These are phyloP conservation scores for Copromyces sp. DNA, from an alignment of 495 filamentous ascomycete genomes.

Conservation along the genomic window DNA sequence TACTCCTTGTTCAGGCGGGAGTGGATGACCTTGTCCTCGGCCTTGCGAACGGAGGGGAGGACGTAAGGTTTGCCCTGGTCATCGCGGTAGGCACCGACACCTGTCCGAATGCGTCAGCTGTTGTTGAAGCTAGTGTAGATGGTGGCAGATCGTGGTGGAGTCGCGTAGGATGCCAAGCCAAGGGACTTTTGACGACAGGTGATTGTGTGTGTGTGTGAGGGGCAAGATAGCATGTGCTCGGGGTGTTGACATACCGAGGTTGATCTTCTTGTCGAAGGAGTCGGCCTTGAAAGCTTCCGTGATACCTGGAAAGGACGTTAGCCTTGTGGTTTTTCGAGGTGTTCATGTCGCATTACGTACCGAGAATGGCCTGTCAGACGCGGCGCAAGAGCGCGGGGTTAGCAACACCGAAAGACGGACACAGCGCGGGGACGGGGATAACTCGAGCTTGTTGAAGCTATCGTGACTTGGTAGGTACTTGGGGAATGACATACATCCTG, in stretches of 20 bases:
- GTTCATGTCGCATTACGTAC: conserved; percentile 31
- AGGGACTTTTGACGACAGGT: too few species aligned
- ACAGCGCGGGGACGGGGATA: neutral
- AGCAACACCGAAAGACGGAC: conserved; percentile 7
- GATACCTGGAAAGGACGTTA: conserved; percentile 50
- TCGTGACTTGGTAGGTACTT: neutral
- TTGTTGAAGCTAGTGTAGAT: neutral
- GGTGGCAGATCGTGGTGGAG: neutral
- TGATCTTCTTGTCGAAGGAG: conserved; percentile 85
- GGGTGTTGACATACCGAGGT: conserved; percentile 59
- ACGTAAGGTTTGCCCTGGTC: conserved; percentile 96
- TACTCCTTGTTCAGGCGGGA: conserved; percentile 89
- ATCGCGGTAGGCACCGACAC: conserved; percentile 79
- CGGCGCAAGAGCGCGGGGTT: conserved; percentile 6
- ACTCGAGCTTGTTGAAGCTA: neutral
- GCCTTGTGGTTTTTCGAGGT: neutral
- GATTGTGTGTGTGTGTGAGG: neutral
- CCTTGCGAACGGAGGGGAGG: conserved; percentile 80
- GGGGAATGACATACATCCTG: conserved; percentile 52
- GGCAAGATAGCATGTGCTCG: neutral
- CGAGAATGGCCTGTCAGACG: conserved; percentile 59
- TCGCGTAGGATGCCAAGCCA: neutral
- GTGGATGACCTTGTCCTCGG: conserved; percentile 77
- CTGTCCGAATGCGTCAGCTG: conserved; percentile 22
- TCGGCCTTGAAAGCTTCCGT: conserved; percentile 99